phyloP scores from a whole-genome alignment of 345 rosid species.

The Murraya paniculata region DNA sequence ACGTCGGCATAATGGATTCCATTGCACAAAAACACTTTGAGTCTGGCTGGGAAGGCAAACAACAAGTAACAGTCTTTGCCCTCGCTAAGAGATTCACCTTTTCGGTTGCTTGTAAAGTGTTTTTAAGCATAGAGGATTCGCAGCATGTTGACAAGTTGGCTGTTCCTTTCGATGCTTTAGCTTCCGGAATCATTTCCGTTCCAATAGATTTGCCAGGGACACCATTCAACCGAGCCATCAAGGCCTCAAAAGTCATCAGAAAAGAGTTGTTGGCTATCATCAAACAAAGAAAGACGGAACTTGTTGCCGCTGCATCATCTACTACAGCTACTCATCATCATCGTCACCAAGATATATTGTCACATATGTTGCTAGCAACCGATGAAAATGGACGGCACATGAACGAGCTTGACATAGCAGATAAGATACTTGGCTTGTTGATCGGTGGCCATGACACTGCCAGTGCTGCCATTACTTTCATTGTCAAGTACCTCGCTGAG shows the following conservation, averaged over 20 bases:
- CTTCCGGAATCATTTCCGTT: conserved; percentile 15
- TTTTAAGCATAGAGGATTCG: conserved; percentile 19
- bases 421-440: conserved; percentile 26
- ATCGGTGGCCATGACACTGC: conserved; percentile 36
- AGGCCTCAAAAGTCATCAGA: conserved; percentile 9
- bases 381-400: conserved; percentile 26
- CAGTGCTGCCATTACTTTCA: conserved; percentile 21
- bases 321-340: neutral
- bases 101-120: conserved; percentile 19
- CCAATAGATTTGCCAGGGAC: conserved; percentile 21
- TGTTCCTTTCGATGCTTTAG: conserved; percentile 17
- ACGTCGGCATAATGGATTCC: conserved; percentile 16
- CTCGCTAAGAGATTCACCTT: conserved; percentile 20
- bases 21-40: conserved; percentile 11
- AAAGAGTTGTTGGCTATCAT: conserved; percentile 13
- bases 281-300: conserved; percentile 26
- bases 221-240: conserved; percentile 13
- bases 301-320: neutral
- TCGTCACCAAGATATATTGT: conserved; percentile 22
- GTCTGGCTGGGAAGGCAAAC: neutral
- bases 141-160: conserved; percentile 5
- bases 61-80: conserved; percentile 11
- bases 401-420: conserved; percentile 31
- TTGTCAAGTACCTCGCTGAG: conserved; percentile 29
- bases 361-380: conserved; percentile 28